phyloP scores from a whole-genome alignment of 129 eudicot genomes.

The Tagetes patula region DNA sequence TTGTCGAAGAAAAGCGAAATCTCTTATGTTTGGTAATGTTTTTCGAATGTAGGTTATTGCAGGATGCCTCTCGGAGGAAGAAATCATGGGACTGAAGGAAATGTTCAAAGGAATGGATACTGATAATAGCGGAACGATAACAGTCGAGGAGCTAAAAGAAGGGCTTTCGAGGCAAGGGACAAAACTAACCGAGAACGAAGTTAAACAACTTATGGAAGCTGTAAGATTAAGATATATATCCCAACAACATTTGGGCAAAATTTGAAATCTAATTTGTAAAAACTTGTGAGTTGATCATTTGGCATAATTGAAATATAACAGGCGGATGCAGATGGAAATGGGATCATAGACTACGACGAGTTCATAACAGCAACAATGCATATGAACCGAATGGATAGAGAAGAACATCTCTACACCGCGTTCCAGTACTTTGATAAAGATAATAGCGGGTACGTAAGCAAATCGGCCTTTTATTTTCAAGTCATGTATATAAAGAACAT shows the following conservation, averaged over 20 bases:
- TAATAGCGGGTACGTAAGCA: slow-evolving; percentile 56
- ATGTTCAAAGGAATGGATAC: slow-evolving; percentile 87
- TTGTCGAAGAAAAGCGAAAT: not conserved
- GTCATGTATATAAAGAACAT: not conserved
- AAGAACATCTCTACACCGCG: slow-evolving; percentile 87
- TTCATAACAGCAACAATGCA: slow-evolving; percentile 95
- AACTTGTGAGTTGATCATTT: not conserved
- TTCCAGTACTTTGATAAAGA: slow-evolving; percentile 87
- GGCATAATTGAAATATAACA: slow-evolving; percentile 15
- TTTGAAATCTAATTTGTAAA: not conserved
- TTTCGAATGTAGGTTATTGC: slow-evolving; percentile 61
- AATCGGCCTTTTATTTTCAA: not conserved
- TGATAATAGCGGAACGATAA: slow-evolving; percentile 77
- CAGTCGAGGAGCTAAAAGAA: slow-evolving; percentile 75
- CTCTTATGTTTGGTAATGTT: not conserved
- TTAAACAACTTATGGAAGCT: slow-evolving; percentile 79
- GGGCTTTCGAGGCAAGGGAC: slow-evolving; percentile 79
- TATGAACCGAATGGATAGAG: slow-evolving; percentile 84
- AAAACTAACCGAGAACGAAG: slow-evolving; percentile 64
- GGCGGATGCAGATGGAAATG: slow-evolving; percentile 97
- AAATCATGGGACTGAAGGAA: slow-evolving; percentile 81
- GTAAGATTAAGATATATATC: slow-evolving; percentile 43
- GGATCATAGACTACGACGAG: slow-evolving; percentile 80
- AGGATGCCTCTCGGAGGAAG: slow-evolving; percentile 88
- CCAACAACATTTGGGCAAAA: not conserved